These are phyloP conservation scores for Tolypocladium capitatum DNA, from an alignment of 2,329 filamentous ascomycete species.

Conservation along the genomic window DNA sequence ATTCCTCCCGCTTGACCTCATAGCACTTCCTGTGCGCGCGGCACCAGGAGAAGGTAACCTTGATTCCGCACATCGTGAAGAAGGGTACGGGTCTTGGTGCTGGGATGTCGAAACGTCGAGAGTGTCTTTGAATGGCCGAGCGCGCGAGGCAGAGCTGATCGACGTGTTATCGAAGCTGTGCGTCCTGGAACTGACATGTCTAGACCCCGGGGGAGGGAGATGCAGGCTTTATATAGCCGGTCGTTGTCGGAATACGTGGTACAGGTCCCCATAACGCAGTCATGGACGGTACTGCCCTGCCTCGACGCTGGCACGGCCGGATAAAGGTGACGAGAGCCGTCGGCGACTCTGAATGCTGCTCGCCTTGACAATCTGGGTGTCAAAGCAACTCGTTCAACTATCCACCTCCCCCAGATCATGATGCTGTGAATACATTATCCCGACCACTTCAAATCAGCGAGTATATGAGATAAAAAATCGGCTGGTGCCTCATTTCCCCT, in stretches of 20 bases:
- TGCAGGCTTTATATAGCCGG: background rate
- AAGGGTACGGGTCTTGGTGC: background rate
- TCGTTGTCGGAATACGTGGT: no score
- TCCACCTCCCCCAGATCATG: background rate
- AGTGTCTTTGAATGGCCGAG: background rate
- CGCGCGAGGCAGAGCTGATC: background rate
- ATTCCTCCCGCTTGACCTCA: background rate
- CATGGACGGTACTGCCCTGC: background rate
- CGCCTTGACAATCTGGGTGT: background rate
- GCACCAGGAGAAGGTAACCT: background rate
- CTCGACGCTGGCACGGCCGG: background rate
- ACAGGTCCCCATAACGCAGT: background rate
- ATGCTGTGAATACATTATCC: no score
- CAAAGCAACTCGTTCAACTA: background rate
- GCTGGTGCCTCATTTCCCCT: no score
- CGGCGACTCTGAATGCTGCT: background rate
- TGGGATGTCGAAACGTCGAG: background rate
- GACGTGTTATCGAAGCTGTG: background rate
- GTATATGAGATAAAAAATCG: no score
- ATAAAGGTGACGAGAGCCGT: background rate
- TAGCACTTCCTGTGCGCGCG: background rate
- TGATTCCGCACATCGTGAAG: background rate
- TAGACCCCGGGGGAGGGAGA: background rate
- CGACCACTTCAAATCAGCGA: no score
- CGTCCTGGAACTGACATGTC: background rate